Base-by-base conservation (phyloP, 306 rosid genomes). In the Rubus idaeus region DNA sequence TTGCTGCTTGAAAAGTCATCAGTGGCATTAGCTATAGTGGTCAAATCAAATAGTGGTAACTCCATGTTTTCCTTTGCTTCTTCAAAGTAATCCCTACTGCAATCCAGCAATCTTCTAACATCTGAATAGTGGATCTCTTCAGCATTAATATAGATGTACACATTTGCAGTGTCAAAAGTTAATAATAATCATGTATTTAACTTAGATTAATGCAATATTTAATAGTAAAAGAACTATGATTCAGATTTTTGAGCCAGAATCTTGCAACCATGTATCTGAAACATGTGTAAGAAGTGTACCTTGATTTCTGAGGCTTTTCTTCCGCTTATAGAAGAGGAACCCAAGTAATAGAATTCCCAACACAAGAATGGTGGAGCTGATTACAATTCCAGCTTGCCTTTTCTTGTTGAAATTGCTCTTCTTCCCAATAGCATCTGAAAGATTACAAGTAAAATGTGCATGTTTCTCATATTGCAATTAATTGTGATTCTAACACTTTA, bases 31-130 rank as follows among this genome's bases (percentile, higher is more conserved):
- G 40, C 39, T n/a, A 80, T 0, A 5, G 83, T 63, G 17, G 39
- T 16, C 41, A 62, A 72, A 62, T 78, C 73, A 63, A 63, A 78
- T 30, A 72, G 7, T 6, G 77, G 82, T 17, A 78, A 52, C n/a
- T 78, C 77, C 18, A 79, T 2, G 20, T 52, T 58, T 50, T 80
- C 78, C 26, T 18, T 16, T 0, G 39, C 70, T 67, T 63, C 76
- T 30, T 9, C 61, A 20, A 7, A n/a, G 72, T n/a, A 40, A 53
- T 71, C 23, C 6, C 12, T 13, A n/a, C 39, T 40, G 50, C 37
- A 26, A 62, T 40, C 60, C 5, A 60, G 8, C 41, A 12, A 10
- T 49, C 30, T 62, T 6, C 40, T n/a, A 14, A 5, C 68, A 41
- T 51, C 64, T 68, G 67, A 77, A 68, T 6, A 55, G 12, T 71